Percentiles rank a stretch among this genome's conserved stretches.
Evolutionary conservation across 176 grass and related monocot genomes (phyloP).

Genomic region (Elaeis guineensis): DNA sequence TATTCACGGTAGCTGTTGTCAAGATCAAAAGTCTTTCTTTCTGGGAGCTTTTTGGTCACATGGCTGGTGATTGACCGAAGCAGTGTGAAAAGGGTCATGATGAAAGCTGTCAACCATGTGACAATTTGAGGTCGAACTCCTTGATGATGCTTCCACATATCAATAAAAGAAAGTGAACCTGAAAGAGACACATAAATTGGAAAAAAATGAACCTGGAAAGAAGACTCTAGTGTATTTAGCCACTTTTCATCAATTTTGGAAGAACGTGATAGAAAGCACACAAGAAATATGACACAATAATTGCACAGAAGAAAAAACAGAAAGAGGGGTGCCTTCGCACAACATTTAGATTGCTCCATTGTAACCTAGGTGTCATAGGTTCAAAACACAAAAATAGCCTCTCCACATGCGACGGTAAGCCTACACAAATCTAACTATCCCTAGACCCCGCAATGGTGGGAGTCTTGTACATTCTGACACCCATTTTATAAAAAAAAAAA

Average conservation of each 20-base stretch:
- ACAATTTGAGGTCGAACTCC: constrained; percentile 34
- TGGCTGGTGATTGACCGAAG: constrained; percentile 36
- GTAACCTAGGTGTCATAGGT: too few species aligned
- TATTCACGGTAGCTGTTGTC: constrained; percentile 16
- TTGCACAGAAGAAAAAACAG: too few species aligned
- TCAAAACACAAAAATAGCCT: too few species aligned
- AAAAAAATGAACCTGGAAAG: constrained; percentile 33
- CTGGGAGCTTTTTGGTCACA: constrained; percentile 44
- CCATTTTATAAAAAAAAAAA: too few species aligned
- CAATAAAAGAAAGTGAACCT: constrained; percentile 33
- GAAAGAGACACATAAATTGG: constrained; percentile 8
- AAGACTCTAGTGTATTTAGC: constrained; percentile 19
- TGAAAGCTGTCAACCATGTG: constrained; percentile 37
- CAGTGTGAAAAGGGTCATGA: constrained; percentile 45
- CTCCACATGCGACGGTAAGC: too few species aligned
- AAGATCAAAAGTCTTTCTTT: constrained; percentile 15
- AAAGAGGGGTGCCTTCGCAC: too few species aligned
- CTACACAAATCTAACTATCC: too few species aligned
- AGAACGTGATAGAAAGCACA: too few species aligned
- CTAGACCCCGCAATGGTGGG: too few species aligned
- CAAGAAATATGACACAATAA: too few species aligned
- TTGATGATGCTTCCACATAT: constrained; percentile 7
- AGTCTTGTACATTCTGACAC: too few species aligned
- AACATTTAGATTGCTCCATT: too few species aligned
- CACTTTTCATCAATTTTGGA: neutral